Percentiles rank a stretch among this genome's conserved stretches.
phyloP scores from a whole-genome alignment of 108 stramenopile species.

The Skeletonema menzelii region DNA sequence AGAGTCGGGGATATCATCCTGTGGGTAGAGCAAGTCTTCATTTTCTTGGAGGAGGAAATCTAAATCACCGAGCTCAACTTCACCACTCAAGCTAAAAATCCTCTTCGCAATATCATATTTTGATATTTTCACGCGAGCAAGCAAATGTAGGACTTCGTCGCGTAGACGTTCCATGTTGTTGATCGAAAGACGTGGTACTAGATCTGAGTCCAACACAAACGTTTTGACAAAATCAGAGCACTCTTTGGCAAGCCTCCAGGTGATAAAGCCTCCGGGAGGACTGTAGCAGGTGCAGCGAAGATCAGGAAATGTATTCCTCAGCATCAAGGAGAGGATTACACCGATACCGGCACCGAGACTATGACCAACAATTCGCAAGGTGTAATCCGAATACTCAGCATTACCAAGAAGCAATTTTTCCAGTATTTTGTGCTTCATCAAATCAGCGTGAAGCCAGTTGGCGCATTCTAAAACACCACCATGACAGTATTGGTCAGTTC shows the following conservation, averaged over 20 bases:
- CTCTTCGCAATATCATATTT: conserved; percentile 68
- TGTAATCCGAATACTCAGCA: conserved; percentile 66
- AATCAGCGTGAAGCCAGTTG: conserved; percentile 80
- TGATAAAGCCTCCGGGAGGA: conserved; percentile 91
- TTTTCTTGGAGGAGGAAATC: conserved; percentile 55
- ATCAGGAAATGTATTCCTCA: conserved; percentile 67
- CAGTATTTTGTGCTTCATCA: conserved; percentile 68
- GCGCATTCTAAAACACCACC: conserved; percentile 80
- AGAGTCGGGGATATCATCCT: conserved; percentile 54
- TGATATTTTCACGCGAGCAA: conserved; percentile 82
- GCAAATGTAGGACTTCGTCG: conserved; percentile 83
- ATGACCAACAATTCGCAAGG: conserved; percentile 91
- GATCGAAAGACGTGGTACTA: conserved; percentile 87
- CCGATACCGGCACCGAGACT: conserved; percentile 92
- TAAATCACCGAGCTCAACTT: conserved; percentile 49
- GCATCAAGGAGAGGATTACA: conserved; percentile 85
- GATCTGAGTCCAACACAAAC: conserved; percentile 86
- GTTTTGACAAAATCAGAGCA: conserved; percentile 70
- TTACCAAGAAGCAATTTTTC: conserved; percentile 61
- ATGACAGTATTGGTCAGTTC: conserved; percentile 83
- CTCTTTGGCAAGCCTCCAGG: conserved; percentile 72
- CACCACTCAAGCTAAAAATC: conserved; percentile 38
- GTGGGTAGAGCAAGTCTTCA: conserved; percentile 57
- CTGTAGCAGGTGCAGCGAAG: conserved; percentile 82
- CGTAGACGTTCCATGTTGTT: conserved; percentile 75